These are phyloP conservation scores for Carallia brachiata DNA, from an alignment of 345 rosid genomes.

Conservation along the genomic window DNA sequence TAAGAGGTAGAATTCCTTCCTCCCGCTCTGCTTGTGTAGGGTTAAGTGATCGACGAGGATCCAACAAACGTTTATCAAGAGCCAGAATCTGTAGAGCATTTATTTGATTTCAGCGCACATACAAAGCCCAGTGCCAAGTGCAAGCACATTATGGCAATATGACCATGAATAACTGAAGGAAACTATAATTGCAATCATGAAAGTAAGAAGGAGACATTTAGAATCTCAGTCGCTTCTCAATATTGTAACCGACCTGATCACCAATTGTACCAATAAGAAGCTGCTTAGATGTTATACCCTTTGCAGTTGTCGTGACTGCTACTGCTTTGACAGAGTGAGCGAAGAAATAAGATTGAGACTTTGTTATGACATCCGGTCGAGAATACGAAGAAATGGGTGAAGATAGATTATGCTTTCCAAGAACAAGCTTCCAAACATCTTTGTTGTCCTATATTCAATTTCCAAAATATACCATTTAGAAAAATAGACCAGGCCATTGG, in stretches of 20 bases:
- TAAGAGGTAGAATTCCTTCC: conserved; percentile 91
- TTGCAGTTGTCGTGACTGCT: conserved; percentile 86
- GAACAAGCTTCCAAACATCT: conserved; percentile 84
- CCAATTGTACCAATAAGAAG: conserved; percentile 93
- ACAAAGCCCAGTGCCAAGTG: background rate
- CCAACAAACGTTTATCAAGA: conserved; percentile 88
- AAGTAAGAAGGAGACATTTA: background rate
- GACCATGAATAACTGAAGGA: background rate
- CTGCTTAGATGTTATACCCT: conserved; percentile 98
- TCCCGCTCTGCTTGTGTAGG: conserved; percentile 98
- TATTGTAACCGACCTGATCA: conserved; percentile 59
- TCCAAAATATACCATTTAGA: conserved; percentile 11
- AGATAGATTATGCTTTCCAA: conserved; percentile 96
- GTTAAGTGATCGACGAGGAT: conserved; percentile 87
- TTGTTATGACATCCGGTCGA: conserved; percentile 78
- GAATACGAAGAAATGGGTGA: conserved; percentile 81
- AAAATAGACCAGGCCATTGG: background rate
- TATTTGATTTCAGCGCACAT: conserved; percentile 3
- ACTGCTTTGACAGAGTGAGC: conserved; percentile 84
- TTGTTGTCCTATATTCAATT: conserved; percentile 77
- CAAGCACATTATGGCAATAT: conserved; percentile 1
- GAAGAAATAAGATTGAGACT: conserved; percentile 93
- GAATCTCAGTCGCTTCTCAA: conserved; percentile 4
- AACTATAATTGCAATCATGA: background rate
- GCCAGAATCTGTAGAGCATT: conserved; percentile 57